Conservation (phyloP, 179 eudicot genomes). For the Silene coronaria region DNA sequence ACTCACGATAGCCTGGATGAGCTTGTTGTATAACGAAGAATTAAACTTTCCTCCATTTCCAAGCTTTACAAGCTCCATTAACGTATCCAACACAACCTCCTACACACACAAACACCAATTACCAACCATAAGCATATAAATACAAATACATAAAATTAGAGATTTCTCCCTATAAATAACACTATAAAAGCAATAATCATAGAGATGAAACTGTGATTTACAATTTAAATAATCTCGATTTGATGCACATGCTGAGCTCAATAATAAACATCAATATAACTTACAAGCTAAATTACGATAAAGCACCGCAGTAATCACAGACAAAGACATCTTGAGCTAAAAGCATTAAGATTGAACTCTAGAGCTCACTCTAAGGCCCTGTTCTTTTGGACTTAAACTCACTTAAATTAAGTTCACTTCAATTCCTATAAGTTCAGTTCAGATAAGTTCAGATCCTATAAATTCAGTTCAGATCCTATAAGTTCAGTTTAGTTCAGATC, state of each 20-base stretch:
- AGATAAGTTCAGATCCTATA: no score
- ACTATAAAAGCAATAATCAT: neutral
- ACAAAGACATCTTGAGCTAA: neutral
- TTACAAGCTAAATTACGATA: neutral
- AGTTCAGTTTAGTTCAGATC: no score
- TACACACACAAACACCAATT: conserved; percentile 20
- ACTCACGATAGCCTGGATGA: conserved; percentile 60
- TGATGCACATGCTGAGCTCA: neutral
- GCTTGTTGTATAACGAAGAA: conserved; percentile 60
- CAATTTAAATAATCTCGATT: neutral
- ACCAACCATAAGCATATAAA: neutral
- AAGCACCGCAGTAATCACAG: no score
- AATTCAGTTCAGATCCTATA: no score
- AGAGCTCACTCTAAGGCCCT: no score
- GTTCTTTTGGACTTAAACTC: no score
- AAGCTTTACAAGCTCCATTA: conserved; percentile 84
- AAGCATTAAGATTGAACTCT: no score
- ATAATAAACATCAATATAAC: neutral
- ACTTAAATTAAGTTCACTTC: no score
- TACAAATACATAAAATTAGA: neutral
- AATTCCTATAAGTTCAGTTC: no score
- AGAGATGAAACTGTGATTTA: neutral
- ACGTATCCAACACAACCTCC: conserved; percentile 73
- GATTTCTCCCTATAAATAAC: neutral
- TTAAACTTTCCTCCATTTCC: conserved; percentile 73